phyloP scores from a whole-genome alignment of 305 asterid species.

The Solanum hybrid region DNA sequence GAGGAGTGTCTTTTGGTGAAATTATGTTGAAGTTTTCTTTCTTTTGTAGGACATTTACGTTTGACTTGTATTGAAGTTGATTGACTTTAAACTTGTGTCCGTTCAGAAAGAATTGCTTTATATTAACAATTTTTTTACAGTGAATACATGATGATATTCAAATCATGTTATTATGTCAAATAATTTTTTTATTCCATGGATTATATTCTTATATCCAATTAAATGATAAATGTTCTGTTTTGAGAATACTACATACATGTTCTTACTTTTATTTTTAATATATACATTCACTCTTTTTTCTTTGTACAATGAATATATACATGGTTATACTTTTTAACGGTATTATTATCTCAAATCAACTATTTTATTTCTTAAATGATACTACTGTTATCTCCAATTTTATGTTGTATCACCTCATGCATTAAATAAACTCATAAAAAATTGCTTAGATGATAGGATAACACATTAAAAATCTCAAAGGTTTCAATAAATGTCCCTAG shows the following conservation, averaged over 20 bases:
- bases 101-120: no score
- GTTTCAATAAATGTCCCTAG: not conserved
- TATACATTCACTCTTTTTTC: not conserved
- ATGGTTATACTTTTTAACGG: not conserved
- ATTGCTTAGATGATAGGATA: not conserved
- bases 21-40: not conserved
- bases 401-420: not conserved
- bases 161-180: no score
- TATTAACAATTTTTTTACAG: no score
- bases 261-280: no score
- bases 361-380: no score
- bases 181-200: no score
- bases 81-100: not conserved
- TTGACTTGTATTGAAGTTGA: not conserved
- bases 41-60: not conserved
- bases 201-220: not conserved
- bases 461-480: not conserved
- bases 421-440: no score
- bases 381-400: not conserved
- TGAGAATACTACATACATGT: not conserved
- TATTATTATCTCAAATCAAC: not conserved
- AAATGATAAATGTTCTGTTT: not conserved
- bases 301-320: not conserved
- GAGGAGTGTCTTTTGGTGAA: not conserved
- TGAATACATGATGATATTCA: no score